Evolutionary conservation across 2,329 filamentous ascomycete species (phyloP).

Genomic region (Geoglossum cookeanum): DNA sequence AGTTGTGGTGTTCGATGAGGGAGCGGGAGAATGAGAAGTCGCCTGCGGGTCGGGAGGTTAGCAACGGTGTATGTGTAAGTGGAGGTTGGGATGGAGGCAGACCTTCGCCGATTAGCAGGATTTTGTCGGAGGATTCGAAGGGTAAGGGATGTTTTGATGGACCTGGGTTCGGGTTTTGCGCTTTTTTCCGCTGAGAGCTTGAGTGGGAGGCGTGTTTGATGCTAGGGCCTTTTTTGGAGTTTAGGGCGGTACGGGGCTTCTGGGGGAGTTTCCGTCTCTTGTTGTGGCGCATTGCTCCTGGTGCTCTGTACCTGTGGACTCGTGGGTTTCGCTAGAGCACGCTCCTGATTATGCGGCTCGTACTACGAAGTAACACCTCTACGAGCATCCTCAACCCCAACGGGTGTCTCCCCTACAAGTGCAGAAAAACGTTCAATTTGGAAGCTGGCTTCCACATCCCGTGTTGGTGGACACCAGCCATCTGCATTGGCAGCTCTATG

Average conservation of each 20-base stretch:
- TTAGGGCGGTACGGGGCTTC: background rate
- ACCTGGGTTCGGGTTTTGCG: background rate
- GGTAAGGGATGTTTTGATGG: slow-evolving; percentile 36
- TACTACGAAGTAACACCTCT: no score
- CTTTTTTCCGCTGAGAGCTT: background rate
- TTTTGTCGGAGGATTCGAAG: slow-evolving; percentile 44
- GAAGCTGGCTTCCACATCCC: background rate
- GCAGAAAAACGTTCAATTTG: background rate
- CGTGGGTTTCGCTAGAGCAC: background rate
- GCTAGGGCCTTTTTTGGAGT: background rate
- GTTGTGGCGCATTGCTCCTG: background rate
- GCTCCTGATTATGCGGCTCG: no score
- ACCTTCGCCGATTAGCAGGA: slow-evolving; percentile 60
- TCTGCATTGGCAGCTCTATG: background rate
- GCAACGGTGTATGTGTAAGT: background rate
- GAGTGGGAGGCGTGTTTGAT: background rate
- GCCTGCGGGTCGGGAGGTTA: slow-evolving; percentile 14
- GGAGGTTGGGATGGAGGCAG: background rate
- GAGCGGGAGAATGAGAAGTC: slow-evolving; percentile 62
- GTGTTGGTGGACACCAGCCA: background rate
- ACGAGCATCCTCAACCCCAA: no score
- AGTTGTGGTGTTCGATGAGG: slow-evolving; percentile 45
- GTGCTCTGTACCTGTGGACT: background rate
- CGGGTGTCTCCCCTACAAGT: no score
- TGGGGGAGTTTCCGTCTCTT: background rate